A percentile compares a stretch with the other conserved stretches of the same genome.
Evolutionary conservation across 768 basidiomycete genomes (phyloP).

Genomic region (Leccinum aurantiacum): DNA sequence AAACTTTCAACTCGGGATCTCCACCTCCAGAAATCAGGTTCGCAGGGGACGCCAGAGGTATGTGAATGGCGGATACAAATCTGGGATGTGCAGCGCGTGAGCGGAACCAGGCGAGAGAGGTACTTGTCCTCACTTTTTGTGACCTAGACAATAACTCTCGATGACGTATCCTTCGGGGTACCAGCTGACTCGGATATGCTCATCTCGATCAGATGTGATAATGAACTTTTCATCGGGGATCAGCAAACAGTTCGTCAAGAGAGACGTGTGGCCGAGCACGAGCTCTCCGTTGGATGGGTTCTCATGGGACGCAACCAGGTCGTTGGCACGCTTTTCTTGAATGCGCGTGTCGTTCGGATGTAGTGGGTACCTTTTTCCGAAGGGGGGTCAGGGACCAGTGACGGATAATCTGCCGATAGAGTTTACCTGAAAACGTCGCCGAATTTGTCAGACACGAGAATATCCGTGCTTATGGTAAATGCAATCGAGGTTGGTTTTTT

Average conservation of each 20-base stretch:
- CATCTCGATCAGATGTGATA: slow-evolving; percentile 91
- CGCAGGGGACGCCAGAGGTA: slow-evolving; percentile 47
- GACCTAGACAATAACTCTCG: slow-evolving; percentile 85
- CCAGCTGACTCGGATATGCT: slow-evolving; percentile 91
- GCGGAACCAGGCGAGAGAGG: not conserved
- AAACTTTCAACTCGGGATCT: slow-evolving; percentile 71
- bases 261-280: slow-evolving; percentile 85
- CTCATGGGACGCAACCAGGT: slow-evolving; percentile 56
- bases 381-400: not conserved
- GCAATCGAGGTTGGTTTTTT: slow-evolving; percentile 76
- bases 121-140: slow-evolving; percentile 58
- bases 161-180: slow-evolving; percentile 85
- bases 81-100: slow-evolving; percentile 37
- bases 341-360: slow-evolving; percentile 23
- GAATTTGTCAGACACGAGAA: slow-evolving; percentile 91
- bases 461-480: slow-evolving; percentile 61
- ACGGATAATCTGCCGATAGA: not conserved
- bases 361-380: slow-evolving; percentile 58
- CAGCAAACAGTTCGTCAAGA: slow-evolving; percentile 73
- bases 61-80: slow-evolving; percentile 80
- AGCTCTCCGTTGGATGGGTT: slow-evolving; percentile 69
- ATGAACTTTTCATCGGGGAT: slow-evolving; percentile 69
- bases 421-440: slow-evolving; percentile 86
- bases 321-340: slow-evolving; percentile 31
- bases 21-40: slow-evolving; percentile 86